Percentiles rank a stretch among this genome's conserved stretches.
Conservation (phyloP, 2,329 filamentous ascomycete genomes). For the Colletotrichum magnum region DNA sequence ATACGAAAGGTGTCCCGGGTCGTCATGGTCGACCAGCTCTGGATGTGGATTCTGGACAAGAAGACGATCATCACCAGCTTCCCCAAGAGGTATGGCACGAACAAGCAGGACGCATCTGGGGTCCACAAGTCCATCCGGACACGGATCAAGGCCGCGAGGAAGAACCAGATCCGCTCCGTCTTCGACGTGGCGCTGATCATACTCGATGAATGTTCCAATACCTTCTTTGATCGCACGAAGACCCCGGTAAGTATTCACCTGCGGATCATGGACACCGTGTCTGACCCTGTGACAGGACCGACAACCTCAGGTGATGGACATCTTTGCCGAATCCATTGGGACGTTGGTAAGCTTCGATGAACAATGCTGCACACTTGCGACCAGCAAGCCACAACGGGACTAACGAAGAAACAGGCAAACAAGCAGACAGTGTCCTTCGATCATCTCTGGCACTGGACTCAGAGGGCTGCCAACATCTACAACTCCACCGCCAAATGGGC, state of each 20-base stretch:
- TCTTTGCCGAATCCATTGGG: conserved; percentile 58
- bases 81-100: conserved; percentile 58
- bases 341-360: conserved; percentile 51
- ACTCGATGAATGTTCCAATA: conserved; percentile 56
- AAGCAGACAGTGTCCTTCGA: conserved; percentile 56
- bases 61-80: conserved; percentile 57
- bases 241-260: conserved; percentile 4
- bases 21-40: conserved; percentile 61
- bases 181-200: conserved; percentile 60
- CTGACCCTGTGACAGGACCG: conserved; percentile 34
- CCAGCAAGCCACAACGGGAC: neutral
- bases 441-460: conserved; percentile 49
- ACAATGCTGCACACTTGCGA: too few species aligned
- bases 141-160: conserved; percentile 44
- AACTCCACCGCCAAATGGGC: conserved; percentile 37
- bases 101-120: conserved; percentile 55
- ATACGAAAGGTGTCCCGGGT: conserved; percentile 44
- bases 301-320: conserved; percentile 56
- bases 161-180: conserved; percentile 51
- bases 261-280: neutral
- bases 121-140: conserved; percentile 57
- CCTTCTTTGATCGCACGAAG: conserved; percentile 57
- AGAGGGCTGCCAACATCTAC: conserved; percentile 43
- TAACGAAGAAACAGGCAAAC: conserved; percentile 46
- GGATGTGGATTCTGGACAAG: conserved; percentile 57